phyloP scores from a whole-genome alignment of 2,329 filamentous ascomycete species.

The Beauveria bassiana region DNA sequence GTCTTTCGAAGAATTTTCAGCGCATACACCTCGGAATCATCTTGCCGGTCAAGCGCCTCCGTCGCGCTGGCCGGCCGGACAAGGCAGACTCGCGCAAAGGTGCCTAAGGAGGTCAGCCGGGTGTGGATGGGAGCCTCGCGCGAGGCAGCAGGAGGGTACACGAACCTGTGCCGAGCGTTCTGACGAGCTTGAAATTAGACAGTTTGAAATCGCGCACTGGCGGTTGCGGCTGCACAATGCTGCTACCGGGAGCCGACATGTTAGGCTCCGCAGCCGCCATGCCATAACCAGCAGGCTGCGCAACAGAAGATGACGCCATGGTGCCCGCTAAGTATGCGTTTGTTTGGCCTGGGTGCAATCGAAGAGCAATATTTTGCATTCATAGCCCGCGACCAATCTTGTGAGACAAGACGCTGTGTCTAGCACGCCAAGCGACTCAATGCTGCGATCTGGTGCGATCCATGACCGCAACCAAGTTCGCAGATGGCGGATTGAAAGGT shows the following conservation, averaged over 20 bases:
- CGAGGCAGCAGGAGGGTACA: slow-evolving; percentile 17
- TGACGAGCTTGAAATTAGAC: slow-evolving; percentile 61
- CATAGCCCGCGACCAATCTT: neutral
- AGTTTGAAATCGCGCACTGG: slow-evolving; percentile 24
- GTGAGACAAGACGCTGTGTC: neutral
- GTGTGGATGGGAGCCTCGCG: neutral
- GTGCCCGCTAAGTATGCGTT: neutral
- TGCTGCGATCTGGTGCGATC: neutral
- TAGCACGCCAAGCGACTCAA: slow-evolving; percentile 3
- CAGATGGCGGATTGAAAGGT: neutral
- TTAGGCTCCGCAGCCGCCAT: neutral
- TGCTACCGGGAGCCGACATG: neutral
- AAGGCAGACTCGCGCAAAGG: slow-evolving; percentile 76
- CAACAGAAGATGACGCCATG: slow-evolving; percentile 8
- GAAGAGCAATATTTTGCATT: neutral
- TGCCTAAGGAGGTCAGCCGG: slow-evolving; percentile 39
- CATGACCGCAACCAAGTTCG: slow-evolving; percentile 2
- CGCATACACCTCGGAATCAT: slow-evolving; percentile 55
- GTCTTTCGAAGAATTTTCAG: slow-evolving; percentile 71
- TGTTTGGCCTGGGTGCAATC: neutral
- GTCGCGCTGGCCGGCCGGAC: slow-evolving; percentile 54
- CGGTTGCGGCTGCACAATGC: slow-evolving; percentile 16
- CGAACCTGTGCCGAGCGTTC: slow-evolving; percentile 68
- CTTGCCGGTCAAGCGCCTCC: slow-evolving; percentile 25
- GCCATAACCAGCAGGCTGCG: neutral